A percentile compares a stretch with the other conserved stretches of the same genome.
Conservation (phyloP, 2,329 filamentous ascomycete species). For the Alternaria sp. region DNA sequence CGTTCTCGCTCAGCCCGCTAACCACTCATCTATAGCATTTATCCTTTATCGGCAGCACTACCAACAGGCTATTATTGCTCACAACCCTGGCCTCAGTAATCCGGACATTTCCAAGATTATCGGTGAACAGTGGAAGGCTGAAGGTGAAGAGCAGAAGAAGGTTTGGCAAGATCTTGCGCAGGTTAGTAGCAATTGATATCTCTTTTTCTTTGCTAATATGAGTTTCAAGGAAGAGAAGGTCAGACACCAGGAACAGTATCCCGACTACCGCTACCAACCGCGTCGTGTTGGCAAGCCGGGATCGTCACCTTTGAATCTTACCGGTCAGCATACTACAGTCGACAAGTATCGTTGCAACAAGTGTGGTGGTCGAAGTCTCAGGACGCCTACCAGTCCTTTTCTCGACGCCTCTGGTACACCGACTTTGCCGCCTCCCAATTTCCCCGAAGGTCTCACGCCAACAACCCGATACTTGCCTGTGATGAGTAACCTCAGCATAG, state of each 20-base stretch:
- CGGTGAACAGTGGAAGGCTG: conserved; percentile 86
- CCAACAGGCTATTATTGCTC: conserved; percentile 79
- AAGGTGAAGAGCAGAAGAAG: conserved; percentile 76
- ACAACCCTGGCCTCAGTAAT: conserved; percentile 89
- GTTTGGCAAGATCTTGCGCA: conserved; percentile 91
- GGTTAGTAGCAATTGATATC: conserved; percentile 56
- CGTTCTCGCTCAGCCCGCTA: conserved; percentile 33
- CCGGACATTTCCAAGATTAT: conserved; percentile 98
- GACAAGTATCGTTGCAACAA: conserved; percentile 68
- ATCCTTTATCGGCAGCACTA: conserved; percentile 96
- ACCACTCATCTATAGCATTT: conserved; percentile 73
- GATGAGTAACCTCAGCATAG: conserved; percentile 55
- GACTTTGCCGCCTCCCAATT: conserved; percentile 52
- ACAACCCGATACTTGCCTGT: conserved; percentile 48
- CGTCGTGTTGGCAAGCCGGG: conserved; percentile 60
- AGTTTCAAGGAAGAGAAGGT: conserved; percentile 78
- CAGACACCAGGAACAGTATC: conserved; percentile 87
- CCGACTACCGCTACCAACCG: conserved; percentile 93
- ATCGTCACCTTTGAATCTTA: conserved; percentile 48
- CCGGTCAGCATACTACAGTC: conserved; percentile 47
- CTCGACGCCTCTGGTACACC: conserved; percentile 55
- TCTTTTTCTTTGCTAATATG: conserved; percentile 23
- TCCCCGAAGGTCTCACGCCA: conserved; percentile 43
- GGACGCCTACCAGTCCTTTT: conserved; percentile 67
- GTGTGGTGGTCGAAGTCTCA: conserved; percentile 74